These are phyloP conservation scores for Triticum urartu DNA, from an alignment of 176 grass and related monocot species.

Conservation along the genomic window DNA sequence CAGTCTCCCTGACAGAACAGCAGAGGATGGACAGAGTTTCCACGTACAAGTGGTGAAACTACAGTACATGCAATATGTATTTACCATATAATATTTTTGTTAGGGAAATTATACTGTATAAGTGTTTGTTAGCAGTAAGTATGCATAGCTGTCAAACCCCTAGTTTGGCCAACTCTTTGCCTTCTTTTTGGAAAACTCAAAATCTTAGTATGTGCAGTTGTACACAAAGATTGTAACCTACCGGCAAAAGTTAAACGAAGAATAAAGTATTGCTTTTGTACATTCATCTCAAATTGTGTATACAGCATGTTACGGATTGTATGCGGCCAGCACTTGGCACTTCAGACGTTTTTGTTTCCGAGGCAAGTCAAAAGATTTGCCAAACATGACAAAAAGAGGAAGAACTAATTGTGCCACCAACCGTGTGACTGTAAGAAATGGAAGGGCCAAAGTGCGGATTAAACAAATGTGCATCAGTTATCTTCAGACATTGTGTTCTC, in stretches of 20 bases:
- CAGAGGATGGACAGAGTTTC: neutral
- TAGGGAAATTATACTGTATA: neutral
- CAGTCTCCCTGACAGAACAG: neutral
- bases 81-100: neutral
- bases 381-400: neutral
- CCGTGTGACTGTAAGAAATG: neutral
- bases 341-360: neutral
- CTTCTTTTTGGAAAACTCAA: neutral
- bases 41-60: neutral
- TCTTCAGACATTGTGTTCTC: neutral
- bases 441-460: neutral
- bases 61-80: neutral
- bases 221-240: conserved; percentile 7
- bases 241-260: neutral
- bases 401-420: neutral
- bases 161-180: neutral
- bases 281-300: neutral
- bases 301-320: neutral
- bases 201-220: neutral
- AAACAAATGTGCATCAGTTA: neutral
- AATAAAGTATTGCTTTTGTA: neutral
- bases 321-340: neutral
- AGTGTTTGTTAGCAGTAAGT: neutral
- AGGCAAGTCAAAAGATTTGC: neutral
- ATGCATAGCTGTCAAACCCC: neutral